Conservation (phyloP, 2,329 filamentous ascomycete genomes). For the Penicillium sp. region DNA sequence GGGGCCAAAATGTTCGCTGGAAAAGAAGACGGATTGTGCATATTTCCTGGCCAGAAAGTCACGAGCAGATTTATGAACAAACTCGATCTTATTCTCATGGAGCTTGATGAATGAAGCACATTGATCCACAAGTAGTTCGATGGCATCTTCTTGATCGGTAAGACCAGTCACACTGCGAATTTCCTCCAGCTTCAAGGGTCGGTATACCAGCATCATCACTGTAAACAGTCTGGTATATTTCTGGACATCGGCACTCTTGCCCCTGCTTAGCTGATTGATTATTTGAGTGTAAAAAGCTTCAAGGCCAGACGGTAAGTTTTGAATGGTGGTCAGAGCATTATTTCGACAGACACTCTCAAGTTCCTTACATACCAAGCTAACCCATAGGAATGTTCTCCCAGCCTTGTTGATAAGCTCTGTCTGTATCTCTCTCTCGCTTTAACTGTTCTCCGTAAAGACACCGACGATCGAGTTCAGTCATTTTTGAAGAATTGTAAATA, state of each 20-base stretch:
- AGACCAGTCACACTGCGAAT: constrained; percentile 23
- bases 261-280: constrained; percentile 20
- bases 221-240: constrained; percentile 25
- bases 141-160: constrained; percentile 10
- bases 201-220: constrained; percentile 25
- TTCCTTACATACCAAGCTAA: constrained; percentile 29
- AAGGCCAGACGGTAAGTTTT: constrained; percentile 24
- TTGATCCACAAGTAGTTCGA: constrained; percentile 8
- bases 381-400: constrained; percentile 31
- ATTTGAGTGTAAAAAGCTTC: constrained; percentile 24
- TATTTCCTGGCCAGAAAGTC: constrained; percentile 23
- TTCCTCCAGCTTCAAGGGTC: constrained; percentile 26
- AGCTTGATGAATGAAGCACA: constrained; percentile 29
- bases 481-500: no score
- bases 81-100: constrained; percentile 23
- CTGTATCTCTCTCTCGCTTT: no score
- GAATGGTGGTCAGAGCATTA: constrained; percentile 8
- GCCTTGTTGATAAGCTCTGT: background rate
- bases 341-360: constrained; percentile 18
- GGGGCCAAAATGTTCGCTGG: constrained; percentile 14
- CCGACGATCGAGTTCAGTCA: no score
- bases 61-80: constrained; percentile 31
- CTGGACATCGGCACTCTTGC: constrained; percentile 13
- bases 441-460: no score
- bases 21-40: constrained; percentile 18